These are phyloP conservation scores for Rubroboletus satanas DNA, from an alignment of 768 basidiomycete species.

Conservation along the genomic window DNA sequence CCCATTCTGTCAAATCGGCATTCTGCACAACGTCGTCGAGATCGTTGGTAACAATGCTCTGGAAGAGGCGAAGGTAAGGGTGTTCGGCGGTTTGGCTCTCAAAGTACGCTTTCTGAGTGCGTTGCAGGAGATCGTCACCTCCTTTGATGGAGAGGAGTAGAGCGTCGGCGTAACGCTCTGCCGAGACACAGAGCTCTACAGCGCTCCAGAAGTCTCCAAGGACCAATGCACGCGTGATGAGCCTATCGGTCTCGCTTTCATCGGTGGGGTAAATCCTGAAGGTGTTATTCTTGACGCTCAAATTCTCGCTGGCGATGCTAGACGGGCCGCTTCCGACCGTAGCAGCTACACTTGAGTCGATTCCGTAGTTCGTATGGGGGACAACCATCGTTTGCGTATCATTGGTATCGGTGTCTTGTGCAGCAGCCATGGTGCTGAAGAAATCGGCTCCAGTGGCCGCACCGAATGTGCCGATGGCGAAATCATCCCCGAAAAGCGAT, in stretches of 20 bases:
- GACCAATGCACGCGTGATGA: slow-evolving; percentile 91
- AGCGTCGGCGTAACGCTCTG: slow-evolving; percentile 90
- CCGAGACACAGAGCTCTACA: slow-evolving; percentile 84
- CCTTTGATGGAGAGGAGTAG: slow-evolving; percentile 91
- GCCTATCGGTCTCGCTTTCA: slow-evolving; percentile 80
- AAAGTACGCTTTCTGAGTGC: slow-evolving; percentile 93
- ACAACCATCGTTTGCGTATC: slow-evolving; percentile 45
- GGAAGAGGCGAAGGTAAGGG: slow-evolving; percentile 91
- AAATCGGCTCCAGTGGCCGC: slow-evolving; percentile 67
- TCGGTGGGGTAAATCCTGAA: slow-evolving; percentile 90
- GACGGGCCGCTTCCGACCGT: slow-evolving; percentile 91
- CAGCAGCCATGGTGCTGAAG: slow-evolving; percentile 73
- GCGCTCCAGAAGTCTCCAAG: slow-evolving; percentile 94
- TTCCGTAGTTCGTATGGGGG: slow-evolving; percentile 74
- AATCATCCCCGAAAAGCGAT: slow-evolving; percentile 83
- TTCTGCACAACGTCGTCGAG: slow-evolving; percentile 94
- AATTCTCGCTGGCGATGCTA: slow-evolving; percentile 52
- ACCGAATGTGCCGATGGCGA: slow-evolving; percentile 53
- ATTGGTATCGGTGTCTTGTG: slow-evolving; percentile 39
- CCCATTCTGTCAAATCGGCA: slow-evolving; percentile 92
- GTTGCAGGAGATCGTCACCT: slow-evolving; percentile 78
- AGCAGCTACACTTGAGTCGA: slow-evolving; percentile 91
- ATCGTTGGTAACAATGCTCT: slow-evolving; percentile 90
- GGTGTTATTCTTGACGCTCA: slow-evolving; percentile 63
- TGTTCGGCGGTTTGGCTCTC: slow-evolving; percentile 68